Base-by-base conservation (phyloP, 352 stramenopile species). In the Globisporangium uncinulatum region DNA sequence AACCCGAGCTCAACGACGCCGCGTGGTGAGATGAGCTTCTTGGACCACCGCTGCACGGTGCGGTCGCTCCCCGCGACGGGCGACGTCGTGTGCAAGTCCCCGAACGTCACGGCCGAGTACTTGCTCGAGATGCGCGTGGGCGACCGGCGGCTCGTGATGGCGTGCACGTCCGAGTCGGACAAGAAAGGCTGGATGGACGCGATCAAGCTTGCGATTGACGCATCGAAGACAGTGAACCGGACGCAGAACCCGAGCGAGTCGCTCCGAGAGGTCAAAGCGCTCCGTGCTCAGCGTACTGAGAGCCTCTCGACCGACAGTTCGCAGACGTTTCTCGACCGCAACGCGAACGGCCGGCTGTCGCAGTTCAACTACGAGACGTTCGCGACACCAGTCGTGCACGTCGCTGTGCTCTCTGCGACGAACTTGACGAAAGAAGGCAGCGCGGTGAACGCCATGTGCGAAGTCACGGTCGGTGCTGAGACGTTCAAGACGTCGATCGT, bases 131-230 rank as follows among this genome's bases (percentile, higher is more conserved):
- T 94, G 24, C 77, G 78, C 43, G 83, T 91, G 8, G 81, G 83
- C 48, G 81, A 92, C 45, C 76, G 83, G 42, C 82, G 80, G 36
- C 71, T 94, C 56, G 75, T 94, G 34, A 92, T 94, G 83, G 83
- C 83, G 3, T 94, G 83, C 60, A 90, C 81, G 8, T 91, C 79
- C 17, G 83, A 92, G 61, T 78, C 78, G 13, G 83, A 94, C 62
- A 92, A 92, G 65, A 92, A 92, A 51, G 72, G 73, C 11, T 94
- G 83, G 83, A 91, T 94, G 78, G 83, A 94, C 63, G 83, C 83
- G 1, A 65, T 94, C 51, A 94, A 94, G 63, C 64, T 94, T 17
- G 83, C 81, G 21, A 89, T 94, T 37, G 83, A 94, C 54, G 83
- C 83, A 10, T 92, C 81, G 0, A 89, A 91, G 60, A 94, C 83